Evolutionary conservation across 345 rosid genomes (phyloP), one percentile per base, ranked within the genome.

Genomic region (Euphorbia pulcherrima): DNA sequence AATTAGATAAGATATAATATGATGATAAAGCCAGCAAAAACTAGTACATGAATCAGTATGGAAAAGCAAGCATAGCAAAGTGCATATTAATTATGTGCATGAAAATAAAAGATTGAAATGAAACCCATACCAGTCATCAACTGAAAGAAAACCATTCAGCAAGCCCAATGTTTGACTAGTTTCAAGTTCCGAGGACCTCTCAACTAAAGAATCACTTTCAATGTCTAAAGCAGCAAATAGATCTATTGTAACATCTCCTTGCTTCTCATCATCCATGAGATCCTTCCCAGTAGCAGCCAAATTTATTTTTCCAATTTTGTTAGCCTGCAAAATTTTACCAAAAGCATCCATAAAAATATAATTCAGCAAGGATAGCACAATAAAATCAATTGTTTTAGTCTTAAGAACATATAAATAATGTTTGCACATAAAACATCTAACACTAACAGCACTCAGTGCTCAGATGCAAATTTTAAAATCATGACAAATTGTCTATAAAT

Each of bases 201-300:
- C 97, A 68, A 82, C 71, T 12, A 90, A 90, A 60, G 99, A 97
- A 72, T 90, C 97, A 72, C 82, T 78, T 86, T 95, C 99, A 93
- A 90, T 74, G 80, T 95, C 99, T 62, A 88, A 68, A 66, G 97
- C 92, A 73, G 97, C 75, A 82, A 81, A 95, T 66, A 92, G 90
- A 84, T 95, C 99, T 70, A 90, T 59, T 5, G 88, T 88, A 65
- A 95, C 92, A 79, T 95, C 97, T 79, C 89, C 99, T 82, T 81
- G 99, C 68, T 95, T 95, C 76, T 95, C 99, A 44, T 95, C 99
- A 68, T 95, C 99, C 97, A 94, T 91, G 72, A 95, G 93, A 84
- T 95, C 99, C 83, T 90, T 95, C 72, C 99, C 99, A 50, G 89
- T 92, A 50, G 99, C 99, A 79, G 99, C 99, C 62, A 95, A 93